Conservation (phyloP, 2,329 filamentous ascomycete species). For the Botrytis fragariae region DNA sequence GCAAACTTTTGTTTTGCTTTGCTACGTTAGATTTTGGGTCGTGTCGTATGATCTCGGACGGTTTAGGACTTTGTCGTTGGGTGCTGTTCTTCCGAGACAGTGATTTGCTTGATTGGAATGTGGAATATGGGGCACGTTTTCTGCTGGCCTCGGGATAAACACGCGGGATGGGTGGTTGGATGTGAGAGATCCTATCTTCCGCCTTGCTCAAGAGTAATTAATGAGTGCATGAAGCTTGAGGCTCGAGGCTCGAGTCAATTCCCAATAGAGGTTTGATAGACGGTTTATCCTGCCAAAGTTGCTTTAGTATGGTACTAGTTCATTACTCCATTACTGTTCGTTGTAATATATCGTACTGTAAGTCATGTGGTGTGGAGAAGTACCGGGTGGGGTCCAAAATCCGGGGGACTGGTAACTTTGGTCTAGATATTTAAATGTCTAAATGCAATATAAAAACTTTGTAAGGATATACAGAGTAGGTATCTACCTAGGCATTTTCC, state of each 20-base stretch:
- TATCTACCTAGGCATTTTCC: background rate
- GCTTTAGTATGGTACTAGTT: background rate
- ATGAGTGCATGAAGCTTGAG: background rate
- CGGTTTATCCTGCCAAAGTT: background rate
- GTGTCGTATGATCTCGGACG: background rate
- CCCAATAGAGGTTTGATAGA: background rate
- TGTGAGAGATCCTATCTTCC: background rate
- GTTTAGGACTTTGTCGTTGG: background rate
- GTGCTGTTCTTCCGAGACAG: background rate
- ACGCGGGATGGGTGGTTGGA: background rate
- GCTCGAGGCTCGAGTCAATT: constrained; percentile 5
- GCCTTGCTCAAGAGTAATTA: background rate
- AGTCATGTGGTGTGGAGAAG: constrained; percentile 16
- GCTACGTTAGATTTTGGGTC: background rate
- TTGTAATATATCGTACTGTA: constrained; percentile 1
- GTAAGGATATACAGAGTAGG: background rate
- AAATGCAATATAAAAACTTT: background rate
- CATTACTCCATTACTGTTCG: too few relatives aligned
- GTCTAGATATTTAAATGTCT: background rate
- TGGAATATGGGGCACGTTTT: background rate
- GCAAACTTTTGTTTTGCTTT: background rate
- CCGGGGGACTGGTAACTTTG: constrained; percentile 13
- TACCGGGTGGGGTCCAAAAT: constrained; percentile 12
- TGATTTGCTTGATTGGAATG: background rate
- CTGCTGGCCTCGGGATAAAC: background rate